Percentiles rank a stretch among this genome's conserved stretches.
Evolutionary conservation across 768 basidiomycete species (phyloP).

Genomic region (Ramaria sp.): DNA sequence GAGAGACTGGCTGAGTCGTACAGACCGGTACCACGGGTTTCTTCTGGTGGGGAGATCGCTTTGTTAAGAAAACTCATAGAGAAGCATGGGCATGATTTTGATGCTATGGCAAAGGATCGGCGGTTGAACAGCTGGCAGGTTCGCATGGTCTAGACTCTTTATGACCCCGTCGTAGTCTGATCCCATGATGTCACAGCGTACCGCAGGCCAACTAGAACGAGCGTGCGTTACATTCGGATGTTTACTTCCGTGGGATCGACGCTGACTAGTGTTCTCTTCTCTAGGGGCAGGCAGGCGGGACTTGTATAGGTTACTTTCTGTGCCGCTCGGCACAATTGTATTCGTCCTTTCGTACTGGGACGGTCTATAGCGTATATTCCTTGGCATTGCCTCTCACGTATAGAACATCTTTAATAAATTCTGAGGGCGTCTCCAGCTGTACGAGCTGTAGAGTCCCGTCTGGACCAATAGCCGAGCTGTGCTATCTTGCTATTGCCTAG

Average conservation of each 20-base stretch:
- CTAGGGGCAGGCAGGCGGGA: conserved; percentile 41
- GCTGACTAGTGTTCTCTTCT: not conserved
- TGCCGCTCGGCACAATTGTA: not conserved
- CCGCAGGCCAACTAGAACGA: conserved; percentile 54
- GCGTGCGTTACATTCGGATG: conserved; percentile 12
- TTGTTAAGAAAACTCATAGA: conserved; percentile 57
- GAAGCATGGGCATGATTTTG: conserved; percentile 62
- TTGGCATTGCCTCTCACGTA: too few species aligned
- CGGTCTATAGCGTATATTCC: too few species aligned
- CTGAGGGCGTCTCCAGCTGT: too few species aligned
- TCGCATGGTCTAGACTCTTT: not conserved
- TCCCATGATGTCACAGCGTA: conserved; percentile 28
- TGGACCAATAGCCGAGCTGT: too few species aligned
- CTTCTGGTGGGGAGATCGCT: conserved; percentile 56
- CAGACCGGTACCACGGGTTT: conserved; percentile 40
- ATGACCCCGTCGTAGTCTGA: not conserved
- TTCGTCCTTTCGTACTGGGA: not conserved
- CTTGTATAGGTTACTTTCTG: not conserved
- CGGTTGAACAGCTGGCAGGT: conserved; percentile 68
- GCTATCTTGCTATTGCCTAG: too few species aligned
- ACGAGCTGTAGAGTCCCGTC: too few species aligned
- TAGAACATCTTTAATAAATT: too few species aligned
- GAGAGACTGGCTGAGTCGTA: conserved; percentile 44
- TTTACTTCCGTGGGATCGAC: not conserved
- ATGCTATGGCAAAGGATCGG: conserved; percentile 69